Percentiles rank a stretch among this genome's conserved stretches.
Conservation (phyloP, 2,329 filamentous ascomycete genomes). For the Beauveria medogensis region DNA sequence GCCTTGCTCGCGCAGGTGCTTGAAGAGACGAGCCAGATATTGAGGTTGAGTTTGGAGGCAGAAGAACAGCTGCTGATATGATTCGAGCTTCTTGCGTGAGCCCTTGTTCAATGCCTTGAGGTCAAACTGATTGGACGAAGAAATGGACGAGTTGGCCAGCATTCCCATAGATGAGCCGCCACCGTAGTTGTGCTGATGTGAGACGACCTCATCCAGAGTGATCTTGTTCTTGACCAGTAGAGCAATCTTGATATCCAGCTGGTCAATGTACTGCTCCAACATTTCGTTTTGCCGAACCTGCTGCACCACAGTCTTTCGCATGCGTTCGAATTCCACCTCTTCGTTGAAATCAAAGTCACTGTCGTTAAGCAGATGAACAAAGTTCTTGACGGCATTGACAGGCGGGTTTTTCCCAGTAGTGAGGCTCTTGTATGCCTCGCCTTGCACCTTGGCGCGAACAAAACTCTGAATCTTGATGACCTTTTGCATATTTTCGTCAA, state of each 20-base stretch:
- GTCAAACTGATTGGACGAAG: slow-evolving; percentile 87
- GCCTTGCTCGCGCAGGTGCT: slow-evolving; percentile 71
- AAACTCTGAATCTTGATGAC: slow-evolving; percentile 99
- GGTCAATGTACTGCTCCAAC: slow-evolving; percentile 95
- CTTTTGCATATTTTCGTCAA: slow-evolving; percentile 95
- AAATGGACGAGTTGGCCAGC: slow-evolving; percentile 79
- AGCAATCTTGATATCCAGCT: slow-evolving; percentile 98
- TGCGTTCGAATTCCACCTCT: slow-evolving; percentile 90
- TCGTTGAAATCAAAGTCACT: slow-evolving; percentile 99
- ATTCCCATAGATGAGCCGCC: slow-evolving; percentile 71
- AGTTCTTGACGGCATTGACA: slow-evolving; percentile 94
- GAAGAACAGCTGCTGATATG: slow-evolving; percentile 97
- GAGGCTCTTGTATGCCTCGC: slow-evolving; percentile 94
- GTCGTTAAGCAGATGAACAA: slow-evolving; percentile 94
- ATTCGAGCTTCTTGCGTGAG: slow-evolving; percentile 88
- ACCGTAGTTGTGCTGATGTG: slow-evolving; percentile 93
- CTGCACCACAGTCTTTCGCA: slow-evolving; percentile 93
- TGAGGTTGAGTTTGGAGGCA: slow-evolving; percentile 92
- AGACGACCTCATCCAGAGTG: slow-evolving; percentile 92
- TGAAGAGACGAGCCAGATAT: slow-evolving; percentile 85
- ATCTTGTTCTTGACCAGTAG: slow-evolving; percentile 99
- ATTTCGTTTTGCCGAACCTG: slow-evolving; percentile 96
- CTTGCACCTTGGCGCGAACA: slow-evolving; percentile 87
- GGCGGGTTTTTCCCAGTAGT: slow-evolving; percentile 95
- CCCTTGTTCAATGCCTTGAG: slow-evolving; percentile 96